These are phyloP conservation scores for Pestalotiopsis sp. DNA, from an alignment of 2,329 filamentous ascomycete genomes.

Conservation along the genomic window DNA sequence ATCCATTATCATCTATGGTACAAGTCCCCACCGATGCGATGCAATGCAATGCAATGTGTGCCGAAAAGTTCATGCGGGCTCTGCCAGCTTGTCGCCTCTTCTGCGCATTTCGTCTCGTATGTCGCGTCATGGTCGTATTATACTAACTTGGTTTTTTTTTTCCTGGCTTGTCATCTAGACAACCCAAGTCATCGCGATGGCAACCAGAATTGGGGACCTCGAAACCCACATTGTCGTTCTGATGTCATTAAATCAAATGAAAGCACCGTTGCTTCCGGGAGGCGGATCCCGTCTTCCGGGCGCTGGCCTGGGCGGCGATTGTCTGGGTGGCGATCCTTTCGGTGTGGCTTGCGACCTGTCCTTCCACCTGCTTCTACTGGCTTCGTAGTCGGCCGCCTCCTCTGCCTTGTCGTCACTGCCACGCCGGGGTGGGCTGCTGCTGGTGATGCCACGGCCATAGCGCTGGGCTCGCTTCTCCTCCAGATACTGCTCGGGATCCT, in stretches of 20 bases:
- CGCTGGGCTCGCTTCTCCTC: conserved; percentile 33
- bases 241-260: conserved; percentile 7
- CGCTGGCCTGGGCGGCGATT: conserved; percentile 20
- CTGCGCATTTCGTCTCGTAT: conserved; percentile 4
- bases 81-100: neutral
- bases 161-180: neutral
- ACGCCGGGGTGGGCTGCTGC: conserved; percentile 33
- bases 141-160: neutral
- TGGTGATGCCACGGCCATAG: conserved; percentile 47
- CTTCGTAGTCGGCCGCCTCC: conserved; percentile 29
- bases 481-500: conserved; percentile 30
- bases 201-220: neutral
- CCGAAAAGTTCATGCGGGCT: neutral
- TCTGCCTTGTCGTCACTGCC: conserved; percentile 32
- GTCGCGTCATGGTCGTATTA: conserved; percentile 2
- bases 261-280: conserved; percentile 21
- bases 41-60: neutral
- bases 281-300: conserved; percentile 7
- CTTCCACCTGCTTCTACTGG: conserved; percentile 28
- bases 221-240: neutral
- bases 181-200: neutral
- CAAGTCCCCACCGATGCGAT: neutral
- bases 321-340: conserved; percentile 24
- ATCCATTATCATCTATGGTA: neutral
- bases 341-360: conserved; percentile 26